Conservation (phyloP, 2,329 filamentous ascomycete species). For the Microdochium paspali region DNA sequence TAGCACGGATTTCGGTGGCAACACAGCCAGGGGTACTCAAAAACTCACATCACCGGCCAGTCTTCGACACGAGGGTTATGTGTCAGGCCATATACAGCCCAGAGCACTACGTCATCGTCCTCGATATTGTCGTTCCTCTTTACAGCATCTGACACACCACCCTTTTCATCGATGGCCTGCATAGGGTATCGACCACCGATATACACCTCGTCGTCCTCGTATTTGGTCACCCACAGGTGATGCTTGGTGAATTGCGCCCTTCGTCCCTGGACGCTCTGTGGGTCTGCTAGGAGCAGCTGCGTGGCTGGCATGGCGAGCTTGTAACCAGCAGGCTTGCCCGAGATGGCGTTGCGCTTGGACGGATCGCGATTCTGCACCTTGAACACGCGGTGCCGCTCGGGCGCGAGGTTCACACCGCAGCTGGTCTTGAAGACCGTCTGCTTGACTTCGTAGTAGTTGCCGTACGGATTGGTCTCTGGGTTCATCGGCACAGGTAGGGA, state of each 20-base stretch:
- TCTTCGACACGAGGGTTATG: constrained; percentile 55
- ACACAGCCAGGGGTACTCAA: background rate
- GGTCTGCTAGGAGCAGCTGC: constrained; percentile 14
- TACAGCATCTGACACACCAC: constrained; percentile 40
- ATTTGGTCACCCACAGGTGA: constrained; percentile 24
- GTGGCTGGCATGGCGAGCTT: constrained; percentile 19
- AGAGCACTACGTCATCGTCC: constrained; percentile 41
- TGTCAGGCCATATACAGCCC: constrained; percentile 43
- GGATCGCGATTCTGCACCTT: constrained; percentile 22
- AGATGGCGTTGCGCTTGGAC: constrained; percentile 17
- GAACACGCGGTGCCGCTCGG: constrained; percentile 25
- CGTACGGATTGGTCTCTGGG: constrained; percentile 60
- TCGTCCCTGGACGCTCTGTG: constrained; percentile 18
- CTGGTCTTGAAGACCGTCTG: constrained; percentile 28
- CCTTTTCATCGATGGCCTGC: constrained; percentile 30
- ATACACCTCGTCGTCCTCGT: constrained; percentile 25
- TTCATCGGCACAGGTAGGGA: constrained; percentile 38
- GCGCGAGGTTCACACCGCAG: constrained; percentile 29
- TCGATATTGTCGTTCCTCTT: constrained; percentile 35
- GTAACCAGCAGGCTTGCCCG: constrained; percentile 21
- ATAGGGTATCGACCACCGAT: constrained; percentile 27
- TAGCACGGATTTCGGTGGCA: background rate
- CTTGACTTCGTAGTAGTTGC: constrained; percentile 47
- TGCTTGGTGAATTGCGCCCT: constrained; percentile 26
- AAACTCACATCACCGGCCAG: constrained; percentile 52